Evolutionary conservation across 495 filamentous ascomycete species (phyloP).

Genomic region (Endocarpon pusillum): DNA sequence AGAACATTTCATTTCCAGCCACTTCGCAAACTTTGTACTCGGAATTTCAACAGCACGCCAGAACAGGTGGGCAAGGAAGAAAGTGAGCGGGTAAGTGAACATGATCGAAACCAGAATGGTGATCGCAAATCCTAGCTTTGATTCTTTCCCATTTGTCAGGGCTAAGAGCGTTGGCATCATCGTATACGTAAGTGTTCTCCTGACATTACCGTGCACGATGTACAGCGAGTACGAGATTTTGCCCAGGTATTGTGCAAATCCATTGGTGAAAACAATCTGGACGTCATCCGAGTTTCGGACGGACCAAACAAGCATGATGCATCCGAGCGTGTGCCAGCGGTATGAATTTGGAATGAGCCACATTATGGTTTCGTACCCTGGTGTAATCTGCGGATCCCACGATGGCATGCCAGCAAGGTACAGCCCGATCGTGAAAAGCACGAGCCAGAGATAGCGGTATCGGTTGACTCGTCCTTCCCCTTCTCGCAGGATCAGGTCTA

Average conservation of each 20-base stretch:
- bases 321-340: constrained; percentile 33
- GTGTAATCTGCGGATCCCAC: constrained; percentile 26
- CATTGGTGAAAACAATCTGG: constrained; percentile 35
- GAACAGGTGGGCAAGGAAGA: constrained; percentile 42
- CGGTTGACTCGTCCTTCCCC: constrained; percentile 17
- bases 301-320: constrained; percentile 35
- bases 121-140: constrained; percentile 31
- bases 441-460: constrained; percentile 36
- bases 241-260: constrained; percentile 43
- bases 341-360: constrained; percentile 27
- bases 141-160: constrained; percentile 30
- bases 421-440: constrained; percentile 23
- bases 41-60: constrained; percentile 41
- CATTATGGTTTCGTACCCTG: constrained; percentile 17
- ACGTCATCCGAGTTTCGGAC: constrained; percentile 36
- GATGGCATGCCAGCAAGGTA: constrained; percentile 29
- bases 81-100: constrained; percentile 31
- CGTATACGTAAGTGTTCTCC: constrained; percentile 29
- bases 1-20: constrained; percentile 32
- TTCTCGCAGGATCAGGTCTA: constrained; percentile 31
- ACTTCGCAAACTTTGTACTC: constrained; percentile 37
- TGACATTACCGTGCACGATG: constrained; percentile 43
- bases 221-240: constrained; percentile 47
- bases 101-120: constrained; percentile 33
- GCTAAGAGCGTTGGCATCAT: constrained; percentile 36